Percentiles rank a stretch among this genome's conserved stretches.
Conservation (phyloP, 2,329 filamentous ascomycete genomes). For the Penicillium sp. region DNA sequence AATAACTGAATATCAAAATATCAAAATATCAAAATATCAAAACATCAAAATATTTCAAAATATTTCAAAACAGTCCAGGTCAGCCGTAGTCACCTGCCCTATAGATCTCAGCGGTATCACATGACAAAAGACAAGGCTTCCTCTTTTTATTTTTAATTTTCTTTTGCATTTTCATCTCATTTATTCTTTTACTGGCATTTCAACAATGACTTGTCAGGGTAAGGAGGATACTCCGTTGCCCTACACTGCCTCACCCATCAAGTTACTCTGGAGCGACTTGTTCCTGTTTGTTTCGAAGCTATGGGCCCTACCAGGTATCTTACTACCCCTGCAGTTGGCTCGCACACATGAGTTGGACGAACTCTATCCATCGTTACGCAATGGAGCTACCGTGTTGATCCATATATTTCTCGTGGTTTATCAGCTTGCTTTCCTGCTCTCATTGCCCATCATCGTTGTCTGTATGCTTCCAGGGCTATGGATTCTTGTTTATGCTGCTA, state of each 20-base stretch:
- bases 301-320: slow-evolving; percentile 53
- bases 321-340: slow-evolving; percentile 57
- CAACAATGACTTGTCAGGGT: slow-evolving; percentile 5
- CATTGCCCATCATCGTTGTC: slow-evolving; percentile 50
- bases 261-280: slow-evolving; percentile 41
- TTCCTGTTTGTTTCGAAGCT: slow-evolving; percentile 34
- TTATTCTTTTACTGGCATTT: background rate
- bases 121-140: background rate
- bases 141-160: background rate
- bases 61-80: background rate
- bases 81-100: background rate
- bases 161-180: background rate
- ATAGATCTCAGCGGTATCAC: background rate
- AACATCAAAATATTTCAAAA: too few relatives aligned
- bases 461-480: slow-evolving; percentile 44
- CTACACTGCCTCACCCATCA: slow-evolving; percentile 40
- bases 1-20: background rate
- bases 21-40: too few relatives aligned
- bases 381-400: slow-evolving; percentile 56
- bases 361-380: slow-evolving; percentile 57
- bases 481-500: slow-evolving; percentile 27
- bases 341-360: slow-evolving; percentile 60
- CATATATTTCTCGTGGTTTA: slow-evolving; percentile 58
- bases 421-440: slow-evolving; percentile 61
- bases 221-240: slow-evolving; percentile 27